Evolutionary conservation across 2,329 filamentous ascomycete species (phyloP), one percentile per base, ranked within the genome.

Genomic region (Teratosphaeria gauchensis): DNA sequence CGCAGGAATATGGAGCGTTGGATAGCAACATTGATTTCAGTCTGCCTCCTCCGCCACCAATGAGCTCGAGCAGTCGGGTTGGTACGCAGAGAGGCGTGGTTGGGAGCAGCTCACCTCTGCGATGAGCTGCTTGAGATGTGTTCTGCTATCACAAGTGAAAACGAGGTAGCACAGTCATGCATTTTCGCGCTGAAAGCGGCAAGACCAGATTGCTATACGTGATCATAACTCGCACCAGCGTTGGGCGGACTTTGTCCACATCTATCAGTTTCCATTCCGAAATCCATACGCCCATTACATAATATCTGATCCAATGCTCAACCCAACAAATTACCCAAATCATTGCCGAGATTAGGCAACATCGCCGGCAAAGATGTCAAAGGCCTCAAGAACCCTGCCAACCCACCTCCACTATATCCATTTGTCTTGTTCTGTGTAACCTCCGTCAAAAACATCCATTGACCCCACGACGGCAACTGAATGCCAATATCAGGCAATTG

Each of bases 1-100:
- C 11, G 8, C 21, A 28, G 56, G 56, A 30, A 48, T 35, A 35
- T 9, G 54, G 35, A 21, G 54, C 58, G 24, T 8, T 60, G 53
- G 59, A 51, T 21, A 62, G 59, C 21, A 21, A 64, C 46, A 51
- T 46, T 19, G 63, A 65, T 48, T 65, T 65, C 51, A 64, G 62
- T 42, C 48, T 65, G 48, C 63, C 63, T 51, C 62, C 62, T 16
- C 63, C 63, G 32, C 63, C 63, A 54, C 63, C 59, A 1, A 56
- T 64, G 53, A 62, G 60, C 14, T 60, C 57, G 42, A 62, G 58
- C 28, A 48, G 42, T 48, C 42, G 42, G 6, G n/a, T 48, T 5
- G 42, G 42, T 19, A 48, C 42, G 4, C 30, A 35, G 30, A 19
- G 53, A 14, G 53, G 51, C 31, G 51, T 30, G 28, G 51, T 4